Evolutionary conservation across 2,329 filamentous ascomycete species (phyloP).

Genomic region (Apiospora arundinis): DNA sequence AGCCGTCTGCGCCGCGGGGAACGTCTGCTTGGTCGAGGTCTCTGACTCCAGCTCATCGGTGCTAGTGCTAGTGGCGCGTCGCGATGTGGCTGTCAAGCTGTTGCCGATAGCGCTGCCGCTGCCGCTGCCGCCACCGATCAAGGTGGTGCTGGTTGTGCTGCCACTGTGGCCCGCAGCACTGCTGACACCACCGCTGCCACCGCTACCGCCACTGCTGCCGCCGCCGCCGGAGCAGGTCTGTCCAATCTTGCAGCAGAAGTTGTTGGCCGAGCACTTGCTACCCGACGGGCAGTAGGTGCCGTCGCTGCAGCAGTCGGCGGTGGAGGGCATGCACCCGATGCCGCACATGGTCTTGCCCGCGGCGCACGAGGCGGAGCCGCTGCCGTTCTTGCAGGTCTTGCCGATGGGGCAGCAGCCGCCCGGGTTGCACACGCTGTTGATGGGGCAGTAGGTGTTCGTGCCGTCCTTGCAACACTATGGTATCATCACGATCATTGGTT

Average conservation of each 20-base stretch:
- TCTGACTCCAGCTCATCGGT: background rate
- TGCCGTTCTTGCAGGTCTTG: constrained; percentile 28
- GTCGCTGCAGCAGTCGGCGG: constrained; percentile 33
- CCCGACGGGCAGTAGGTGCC: constrained; percentile 34
- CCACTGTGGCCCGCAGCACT: background rate
- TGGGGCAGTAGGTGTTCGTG: constrained; percentile 33
- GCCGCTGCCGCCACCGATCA: background rate
- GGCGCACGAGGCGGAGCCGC: constrained; percentile 26
- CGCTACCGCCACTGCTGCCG: constrained; percentile 18
- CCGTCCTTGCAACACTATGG: constrained; percentile 33
- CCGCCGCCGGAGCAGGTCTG: constrained; percentile 26
- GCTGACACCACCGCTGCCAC: constrained; percentile 13
- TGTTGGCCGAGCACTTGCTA: constrained; percentile 32
- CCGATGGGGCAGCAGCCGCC: constrained; percentile 34
- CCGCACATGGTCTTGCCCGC: constrained; percentile 29
- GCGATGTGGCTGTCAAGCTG: background rate
- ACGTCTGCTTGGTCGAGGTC: background rate
- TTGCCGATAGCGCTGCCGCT: background rate
- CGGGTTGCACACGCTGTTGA: constrained; percentile 32
- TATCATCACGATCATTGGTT: background rate
- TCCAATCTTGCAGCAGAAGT: constrained; percentile 27
- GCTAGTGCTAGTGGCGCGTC: background rate
- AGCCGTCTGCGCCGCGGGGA: background rate
- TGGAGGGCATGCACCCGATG: constrained; percentile 32
- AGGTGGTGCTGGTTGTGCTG: background rate